These are phyloP conservation scores for Theobroma cacao DNA, from an alignment of 345 rosid species.

Conservation along the genomic window DNA sequence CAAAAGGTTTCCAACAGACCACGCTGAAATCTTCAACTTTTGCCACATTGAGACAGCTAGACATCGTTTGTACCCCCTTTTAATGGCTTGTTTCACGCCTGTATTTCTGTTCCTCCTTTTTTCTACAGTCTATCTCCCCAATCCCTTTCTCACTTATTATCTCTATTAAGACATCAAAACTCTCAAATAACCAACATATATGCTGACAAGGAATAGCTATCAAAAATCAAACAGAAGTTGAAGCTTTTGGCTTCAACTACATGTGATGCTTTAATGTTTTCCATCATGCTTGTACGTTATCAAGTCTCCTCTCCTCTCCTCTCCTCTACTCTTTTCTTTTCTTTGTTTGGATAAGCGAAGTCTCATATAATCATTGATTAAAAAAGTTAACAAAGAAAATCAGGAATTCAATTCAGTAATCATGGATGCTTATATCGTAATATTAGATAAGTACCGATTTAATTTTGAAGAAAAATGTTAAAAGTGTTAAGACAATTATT, in stretches of 20 bases:
- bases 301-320: background rate
- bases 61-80: background rate
- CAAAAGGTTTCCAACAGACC: background rate
- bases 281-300: slow-evolving; percentile 4
- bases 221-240: background rate
- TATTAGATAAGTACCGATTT: background rate
- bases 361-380: background rate
- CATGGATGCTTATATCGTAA: background rate
- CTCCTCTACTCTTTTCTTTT: background rate
- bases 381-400: background rate
- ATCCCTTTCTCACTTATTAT: slow-evolving; percentile 5
- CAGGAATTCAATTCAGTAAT: background rate
- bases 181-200: background rate
- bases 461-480: no score
- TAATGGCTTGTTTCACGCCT: slow-evolving; percentile 8
- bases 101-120: background rate
- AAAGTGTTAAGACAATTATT: no score
- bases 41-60: background rate
- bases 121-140: background rate
- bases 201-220: background rate
- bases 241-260: background rate
- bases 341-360: background rate
- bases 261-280: slow-evolving; percentile 7
- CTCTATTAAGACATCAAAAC: background rate
- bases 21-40: background rate